Percentiles rank a stretch among this genome's conserved stretches.
Evolutionary conservation across 2,329 filamentous ascomycete species (phyloP).

Genomic region (Eutypa lata): DNA sequence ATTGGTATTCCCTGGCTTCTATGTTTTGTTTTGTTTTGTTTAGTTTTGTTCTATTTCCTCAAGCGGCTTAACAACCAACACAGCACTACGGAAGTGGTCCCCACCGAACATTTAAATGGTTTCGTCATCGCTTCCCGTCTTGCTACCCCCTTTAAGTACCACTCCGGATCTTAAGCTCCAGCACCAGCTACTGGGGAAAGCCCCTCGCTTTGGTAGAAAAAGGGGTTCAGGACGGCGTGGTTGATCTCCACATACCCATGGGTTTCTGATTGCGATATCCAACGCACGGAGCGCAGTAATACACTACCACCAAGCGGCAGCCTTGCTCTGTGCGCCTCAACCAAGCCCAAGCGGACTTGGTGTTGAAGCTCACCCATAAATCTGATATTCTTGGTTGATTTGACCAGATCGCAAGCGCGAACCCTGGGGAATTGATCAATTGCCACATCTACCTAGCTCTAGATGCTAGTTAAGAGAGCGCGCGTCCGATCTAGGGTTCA

Average conservation of each 20-base stretch:
- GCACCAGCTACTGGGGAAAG: neutral
- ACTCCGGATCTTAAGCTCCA: no score
- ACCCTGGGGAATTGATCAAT: neutral
- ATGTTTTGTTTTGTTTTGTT: neutral
- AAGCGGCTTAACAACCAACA: no score
- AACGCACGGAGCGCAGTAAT: neutral
- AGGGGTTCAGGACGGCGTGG: neutral
- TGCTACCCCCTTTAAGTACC: no score
- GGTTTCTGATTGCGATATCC: neutral
- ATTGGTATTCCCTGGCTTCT: neutral
- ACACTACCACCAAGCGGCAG: neutral
- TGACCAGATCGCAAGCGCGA: neutral
- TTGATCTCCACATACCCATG: neutral
- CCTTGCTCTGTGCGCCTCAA: neutral
- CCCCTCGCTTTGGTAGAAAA: neutral
- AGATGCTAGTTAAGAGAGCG: neutral
- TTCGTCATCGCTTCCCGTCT: neutral
- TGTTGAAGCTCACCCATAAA: neutral
- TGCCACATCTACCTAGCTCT: neutral
- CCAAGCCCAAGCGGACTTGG: neutral
- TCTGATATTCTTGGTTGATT: no score
- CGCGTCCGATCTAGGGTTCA: neutral
- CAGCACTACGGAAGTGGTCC: neutral
- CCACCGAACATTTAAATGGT: neutral
- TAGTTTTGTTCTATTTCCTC: no score